Percentiles rank a stretch among this genome's conserved stretches.
These are phyloP conservation scores for Nidularia sp. DNA, from an alignment of 768 basidiomycete genomes.

Conservation along the genomic window DNA sequence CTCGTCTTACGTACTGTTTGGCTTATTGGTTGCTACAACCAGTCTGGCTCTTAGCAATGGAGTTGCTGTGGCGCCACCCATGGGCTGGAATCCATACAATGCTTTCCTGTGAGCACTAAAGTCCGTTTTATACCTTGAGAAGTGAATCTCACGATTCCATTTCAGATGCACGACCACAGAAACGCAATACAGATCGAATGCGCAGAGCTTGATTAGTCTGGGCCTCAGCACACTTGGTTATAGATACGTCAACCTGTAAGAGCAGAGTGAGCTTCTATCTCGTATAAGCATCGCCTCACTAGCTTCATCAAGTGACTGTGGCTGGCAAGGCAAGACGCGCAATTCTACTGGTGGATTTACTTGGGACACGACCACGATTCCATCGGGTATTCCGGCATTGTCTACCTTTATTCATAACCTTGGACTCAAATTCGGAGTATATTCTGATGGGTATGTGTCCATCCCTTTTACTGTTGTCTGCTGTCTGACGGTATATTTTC, in stretches of 20 bases:
- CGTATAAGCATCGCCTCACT: not conserved
- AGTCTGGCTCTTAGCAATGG: constrained; percentile 30
- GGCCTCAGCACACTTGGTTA: constrained; percentile 35
- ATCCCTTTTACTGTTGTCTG: not conserved
- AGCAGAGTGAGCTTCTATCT: not conserved
- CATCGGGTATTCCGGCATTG: constrained; percentile 33
- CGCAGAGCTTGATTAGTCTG: constrained; percentile 30
- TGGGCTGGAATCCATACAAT: constrained; percentile 50
- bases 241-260: constrained; percentile 38
- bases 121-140: not conserved
- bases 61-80: constrained; percentile 35
- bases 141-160: not conserved
- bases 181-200: constrained; percentile 33
- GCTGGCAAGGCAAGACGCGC: constrained; percentile 42
- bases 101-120: constrained; percentile 28
- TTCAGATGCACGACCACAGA: constrained; percentile 37
- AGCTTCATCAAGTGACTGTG: constrained; percentile 32
- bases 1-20: not conserved
- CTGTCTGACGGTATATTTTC: not conserved
- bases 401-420: constrained; percentile 30
- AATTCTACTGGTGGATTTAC: constrained; percentile 37
- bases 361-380: constrained; percentile 35
- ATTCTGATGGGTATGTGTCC: constrained; percentile 39
- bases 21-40: not conserved
- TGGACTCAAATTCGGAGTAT: constrained; percentile 62